phyloP scores from a whole-genome alignment of 768 basidiomycete species.

The Amylocystis lapponica region DNA sequence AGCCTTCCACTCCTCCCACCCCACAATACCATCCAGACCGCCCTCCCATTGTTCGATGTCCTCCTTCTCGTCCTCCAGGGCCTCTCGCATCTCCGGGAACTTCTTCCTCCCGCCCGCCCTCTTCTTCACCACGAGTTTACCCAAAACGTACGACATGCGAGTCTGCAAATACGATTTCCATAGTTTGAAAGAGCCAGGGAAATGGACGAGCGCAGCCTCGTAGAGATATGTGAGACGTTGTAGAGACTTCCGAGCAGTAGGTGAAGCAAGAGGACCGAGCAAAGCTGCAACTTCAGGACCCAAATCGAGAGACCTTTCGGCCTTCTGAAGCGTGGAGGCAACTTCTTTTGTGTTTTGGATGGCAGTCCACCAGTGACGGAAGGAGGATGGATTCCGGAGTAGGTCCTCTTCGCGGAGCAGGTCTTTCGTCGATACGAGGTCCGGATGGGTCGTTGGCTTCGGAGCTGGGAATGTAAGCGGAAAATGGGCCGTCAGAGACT shows the following conservation, averaged over 20 bases:
- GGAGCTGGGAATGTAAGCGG: constrained; percentile 86
- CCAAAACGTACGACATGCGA: constrained; percentile 83
- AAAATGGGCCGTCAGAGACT: constrained; percentile 55
- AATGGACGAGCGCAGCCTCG: constrained; percentile 83
- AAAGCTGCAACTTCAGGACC: constrained; percentile 48
- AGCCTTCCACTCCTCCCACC: constrained; percentile 93
- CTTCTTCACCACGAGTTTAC: constrained; percentile 65
- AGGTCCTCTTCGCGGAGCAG: constrained; percentile 91
- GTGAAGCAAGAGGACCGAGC: constrained; percentile 76
- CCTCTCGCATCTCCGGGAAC: constrained; percentile 85
- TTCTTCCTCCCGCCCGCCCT: constrained; percentile 86
- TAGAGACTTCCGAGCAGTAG: constrained; percentile 65
- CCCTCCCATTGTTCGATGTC: constrained; percentile 82
- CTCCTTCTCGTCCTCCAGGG: constrained; percentile 78
- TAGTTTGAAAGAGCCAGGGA: constrained; percentile 87
- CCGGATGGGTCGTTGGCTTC: constrained; percentile 69
- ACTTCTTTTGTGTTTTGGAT: constrained; percentile 71
- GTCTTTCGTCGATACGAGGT: constrained; percentile 70
- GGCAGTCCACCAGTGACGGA: constrained; percentile 90
- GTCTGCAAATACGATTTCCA: constrained; percentile 91
- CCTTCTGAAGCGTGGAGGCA: constrained; percentile 49
- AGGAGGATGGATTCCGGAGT: constrained; percentile 83
- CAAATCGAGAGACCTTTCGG: constrained; percentile 42
- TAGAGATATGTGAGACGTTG: constrained; percentile 90
- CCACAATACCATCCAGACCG: constrained; percentile 82